Percentiles rank a stretch among this genome's conserved stretches.
These are phyloP conservation scores for Synchytrium microbalum DNA, from an alignment of 371 early-diverging fungal genomes.

Conservation along the genomic window DNA sequence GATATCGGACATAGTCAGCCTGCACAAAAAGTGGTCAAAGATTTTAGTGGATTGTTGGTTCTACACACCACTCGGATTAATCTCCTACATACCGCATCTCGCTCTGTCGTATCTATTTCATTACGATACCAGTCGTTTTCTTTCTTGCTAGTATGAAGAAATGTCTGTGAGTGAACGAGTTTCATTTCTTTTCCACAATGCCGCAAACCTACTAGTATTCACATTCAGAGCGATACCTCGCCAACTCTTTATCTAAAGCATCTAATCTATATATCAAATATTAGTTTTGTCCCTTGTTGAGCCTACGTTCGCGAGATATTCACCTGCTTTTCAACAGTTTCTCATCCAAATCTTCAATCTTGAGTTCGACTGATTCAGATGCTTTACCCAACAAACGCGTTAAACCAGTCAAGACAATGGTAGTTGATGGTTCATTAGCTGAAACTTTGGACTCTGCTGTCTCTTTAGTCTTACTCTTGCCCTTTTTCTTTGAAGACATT, in stretches of 20 bases:
- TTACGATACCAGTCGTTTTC: slow-evolving; percentile 44
- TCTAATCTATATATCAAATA: slow-evolving; percentile 11
- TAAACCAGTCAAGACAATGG: background rate
- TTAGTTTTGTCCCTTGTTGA: background rate
- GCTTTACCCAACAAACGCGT: slow-evolving; percentile 1
- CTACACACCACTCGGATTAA: too few species aligned
- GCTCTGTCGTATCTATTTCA: slow-evolving; percentile 37
- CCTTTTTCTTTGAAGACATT: background rate
- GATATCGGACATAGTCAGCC: slow-evolving; percentile 39
- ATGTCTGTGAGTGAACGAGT: background rate
- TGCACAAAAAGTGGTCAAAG: too few species aligned
- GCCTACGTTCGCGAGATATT: background rate
- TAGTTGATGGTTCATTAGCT: background rate
- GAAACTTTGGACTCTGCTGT: background rate
- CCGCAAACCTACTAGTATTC: slow-evolving; percentile 26
- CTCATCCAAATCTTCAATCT: slow-evolving; percentile 39
- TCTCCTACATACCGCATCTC: slow-evolving; percentile 30
- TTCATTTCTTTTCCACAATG: too few species aligned
- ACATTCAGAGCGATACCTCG: slow-evolving; percentile 32
- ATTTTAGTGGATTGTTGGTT: too few species aligned
- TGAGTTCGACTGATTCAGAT: slow-evolving; percentile 15
- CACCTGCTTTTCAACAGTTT: slow-evolving; percentile 21
- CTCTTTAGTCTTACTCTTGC: background rate
- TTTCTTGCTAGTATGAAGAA: slow-evolving; percentile 21
- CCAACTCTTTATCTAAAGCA: slow-evolving; percentile 30